Base-by-base conservation (phyloP, 345 rosid genomes). In the Populus simonii region DNA sequence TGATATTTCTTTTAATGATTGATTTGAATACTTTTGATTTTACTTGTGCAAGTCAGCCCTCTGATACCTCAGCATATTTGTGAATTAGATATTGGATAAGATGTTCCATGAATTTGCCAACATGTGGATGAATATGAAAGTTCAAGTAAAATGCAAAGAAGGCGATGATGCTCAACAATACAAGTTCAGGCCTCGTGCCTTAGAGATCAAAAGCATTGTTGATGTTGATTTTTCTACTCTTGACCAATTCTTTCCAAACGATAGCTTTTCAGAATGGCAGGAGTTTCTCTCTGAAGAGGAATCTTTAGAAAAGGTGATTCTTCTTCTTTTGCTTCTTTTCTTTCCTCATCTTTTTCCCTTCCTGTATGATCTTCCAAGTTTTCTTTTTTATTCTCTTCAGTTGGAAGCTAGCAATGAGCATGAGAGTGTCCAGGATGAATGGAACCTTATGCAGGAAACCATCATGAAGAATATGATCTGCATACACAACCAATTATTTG, bases 71-170 rank as follows among this genome's bases (percentile, higher is more conserved):
- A 78, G 68, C 75, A 63, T 82, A 51, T 72, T 80, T 82, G 17
- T 83, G 77, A 49, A 45, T 83, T 87, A 93, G 99, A 74, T 86
- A 66, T 70, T 93, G 87, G 92, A 91, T 83, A 85, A 84, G 72
- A 84, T 91, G 51, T 95, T 92, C 78, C 71, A 71, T 69, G 90
- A 82, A 66, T 88, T 91, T 81, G 89, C 91, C 45, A 82, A 79
- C 81, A 85, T 80, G 77, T 95, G 99, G 99, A 84, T 90, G 92
- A 81, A 76, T 74, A 87, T 93, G 91, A 95, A 95, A 83, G 84
- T 79, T 80, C 87, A 95, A 87, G 85, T 78, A 18, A 89, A 81
- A 78, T 77, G 80, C 81, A 90, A 88, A 86, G 93, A 89, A 74
- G 90, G 91, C 69, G 66, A 63, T 80, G 87, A 84, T 76, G 73